Evolutionary conservation across 805 yeast species (phyloP).

Genomic region (Kazachstania psychrophila): DNA sequence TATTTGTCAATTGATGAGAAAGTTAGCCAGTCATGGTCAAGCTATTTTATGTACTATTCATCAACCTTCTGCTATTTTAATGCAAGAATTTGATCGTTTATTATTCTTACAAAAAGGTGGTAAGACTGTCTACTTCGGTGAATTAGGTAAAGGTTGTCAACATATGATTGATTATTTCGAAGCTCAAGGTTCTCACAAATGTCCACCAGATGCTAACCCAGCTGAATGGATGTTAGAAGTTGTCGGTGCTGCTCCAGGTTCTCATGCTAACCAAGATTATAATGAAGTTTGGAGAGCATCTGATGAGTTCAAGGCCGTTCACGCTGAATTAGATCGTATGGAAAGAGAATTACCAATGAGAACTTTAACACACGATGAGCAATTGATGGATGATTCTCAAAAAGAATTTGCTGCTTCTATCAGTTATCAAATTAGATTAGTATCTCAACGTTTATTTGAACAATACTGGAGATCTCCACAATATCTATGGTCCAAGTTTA

Average conservation of each 20-base stretch:
- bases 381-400: slow-evolving; percentile 25
- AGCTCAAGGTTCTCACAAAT: slow-evolving; percentile 50
- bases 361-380: slow-evolving; percentile 11
- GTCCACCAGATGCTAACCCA: slow-evolving; percentile 66
- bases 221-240: slow-evolving; percentile 90
- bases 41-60: slow-evolving; percentile 64
- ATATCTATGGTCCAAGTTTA: slow-evolving; percentile 51
- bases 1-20: slow-evolving; percentile 47
- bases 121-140: slow-evolving; percentile 67
- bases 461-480: slow-evolving; percentile 63
- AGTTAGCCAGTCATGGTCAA: slow-evolving; percentile 52
- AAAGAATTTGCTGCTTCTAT: slow-evolving; percentile 38
- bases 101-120: slow-evolving; percentile 65
- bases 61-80: slow-evolving; percentile 69
- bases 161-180: slow-evolving; percentile 60
- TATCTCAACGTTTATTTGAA: slow-evolving; percentile 46
- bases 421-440: slow-evolving; percentile 36
- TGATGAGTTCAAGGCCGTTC: slow-evolving; percentile 47
- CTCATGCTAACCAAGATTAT: slow-evolving; percentile 63
- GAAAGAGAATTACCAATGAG: slow-evolving; percentile 43
- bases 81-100: slow-evolving; percentile 71
- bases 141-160: slow-evolving; percentile 46
- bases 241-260: slow-evolving; percentile 77
- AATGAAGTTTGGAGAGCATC: slow-evolving; percentile 73
- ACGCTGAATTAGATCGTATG: slow-evolving; percentile 54